These are phyloP conservation scores for Zoysia pacifica DNA, from an alignment of 176 grass and related monocot species.

Conservation along the genomic window DNA sequence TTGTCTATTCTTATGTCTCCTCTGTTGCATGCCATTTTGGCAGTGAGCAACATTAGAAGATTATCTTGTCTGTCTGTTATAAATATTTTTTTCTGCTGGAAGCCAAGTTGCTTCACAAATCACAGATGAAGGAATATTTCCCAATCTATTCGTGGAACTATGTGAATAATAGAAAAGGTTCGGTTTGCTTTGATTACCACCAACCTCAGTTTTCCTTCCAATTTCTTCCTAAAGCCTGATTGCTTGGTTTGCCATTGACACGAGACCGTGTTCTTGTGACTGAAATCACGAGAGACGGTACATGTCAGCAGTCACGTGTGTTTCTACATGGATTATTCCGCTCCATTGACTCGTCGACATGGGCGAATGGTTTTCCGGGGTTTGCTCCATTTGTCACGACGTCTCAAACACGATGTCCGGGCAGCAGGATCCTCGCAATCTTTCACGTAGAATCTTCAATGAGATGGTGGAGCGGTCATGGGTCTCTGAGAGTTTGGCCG, in stretches of 20 bases:
- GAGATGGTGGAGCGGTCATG: conserved; percentile 22
- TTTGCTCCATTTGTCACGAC: conserved; percentile 36
- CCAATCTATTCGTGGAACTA: neutral
- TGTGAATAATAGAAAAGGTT: neutral
- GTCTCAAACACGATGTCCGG: conserved; percentile 42
- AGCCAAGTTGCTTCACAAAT: neutral
- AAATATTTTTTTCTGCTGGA: neutral
- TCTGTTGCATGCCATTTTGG: neutral
- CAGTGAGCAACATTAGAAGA: neutral
- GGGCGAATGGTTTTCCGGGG: conserved; percentile 32
- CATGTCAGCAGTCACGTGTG: neutral
- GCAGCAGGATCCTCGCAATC: conserved; percentile 25
- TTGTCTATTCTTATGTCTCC: conserved; percentile 10
- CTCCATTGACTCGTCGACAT: conserved; percentile 45
- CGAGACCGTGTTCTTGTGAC: conserved; percentile 22
- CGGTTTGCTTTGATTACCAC: neutral
- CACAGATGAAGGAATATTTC: neutral
- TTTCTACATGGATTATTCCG: conserved; percentile 25
- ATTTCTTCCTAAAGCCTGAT: neutral
- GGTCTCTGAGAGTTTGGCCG: conserved; percentile 43
- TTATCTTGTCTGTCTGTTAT: neutral
- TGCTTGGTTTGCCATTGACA: no score
- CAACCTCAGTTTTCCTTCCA: neutral
- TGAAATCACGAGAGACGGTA: neutral
- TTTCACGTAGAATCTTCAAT: conserved; percentile 34